These are phyloP conservation scores for Diaporthe vexans DNA, from an alignment of 2,329 filamentous ascomycete genomes.

Conservation along the genomic window DNA sequence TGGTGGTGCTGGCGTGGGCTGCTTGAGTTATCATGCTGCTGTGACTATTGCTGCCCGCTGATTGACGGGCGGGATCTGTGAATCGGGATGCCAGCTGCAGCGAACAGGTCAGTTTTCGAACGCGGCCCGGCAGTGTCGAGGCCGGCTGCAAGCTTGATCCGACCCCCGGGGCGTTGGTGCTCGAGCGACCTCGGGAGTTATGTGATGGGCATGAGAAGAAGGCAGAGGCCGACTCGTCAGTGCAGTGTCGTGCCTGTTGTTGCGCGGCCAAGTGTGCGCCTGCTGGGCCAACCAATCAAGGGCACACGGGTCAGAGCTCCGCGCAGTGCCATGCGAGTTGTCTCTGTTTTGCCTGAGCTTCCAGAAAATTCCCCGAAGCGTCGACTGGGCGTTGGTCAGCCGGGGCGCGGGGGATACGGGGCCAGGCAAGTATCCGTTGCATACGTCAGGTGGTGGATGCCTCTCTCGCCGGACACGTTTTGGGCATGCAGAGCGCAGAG, in stretches of 20 bases:
- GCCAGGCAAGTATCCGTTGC: not conserved
- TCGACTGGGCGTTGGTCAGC: constrained; percentile 6
- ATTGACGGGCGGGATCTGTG: not conserved
- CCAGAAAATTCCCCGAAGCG: constrained; percentile 27
- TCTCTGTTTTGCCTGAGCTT: constrained; percentile 6
- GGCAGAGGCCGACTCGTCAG: constrained; percentile 25
- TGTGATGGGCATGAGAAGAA: not conserved
- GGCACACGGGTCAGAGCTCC: not conserved
- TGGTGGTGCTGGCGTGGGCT: not conserved
- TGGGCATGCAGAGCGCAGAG: constrained; percentile 21
- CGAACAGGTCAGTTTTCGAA: constrained; percentile 9
- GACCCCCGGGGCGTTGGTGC: not conserved
- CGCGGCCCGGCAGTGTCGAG: not conserved
- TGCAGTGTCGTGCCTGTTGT: not conserved
- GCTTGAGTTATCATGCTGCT: not conserved
- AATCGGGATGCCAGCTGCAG: not conserved
- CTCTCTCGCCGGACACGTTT: constrained; percentile 40
- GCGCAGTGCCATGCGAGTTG: not conserved
- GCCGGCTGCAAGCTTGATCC: not conserved
- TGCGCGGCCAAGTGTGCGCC: constrained; percentile 26
- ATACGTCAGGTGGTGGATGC: constrained; percentile 40
- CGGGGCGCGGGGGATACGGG: not conserved
- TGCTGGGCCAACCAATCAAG: constrained; percentile 12
- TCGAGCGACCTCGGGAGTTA: constrained; percentile 13
- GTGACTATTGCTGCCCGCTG: not conserved